Conservation (phyloP, 164 flowering plant species). For the Kingdonia uniflora region DNA sequence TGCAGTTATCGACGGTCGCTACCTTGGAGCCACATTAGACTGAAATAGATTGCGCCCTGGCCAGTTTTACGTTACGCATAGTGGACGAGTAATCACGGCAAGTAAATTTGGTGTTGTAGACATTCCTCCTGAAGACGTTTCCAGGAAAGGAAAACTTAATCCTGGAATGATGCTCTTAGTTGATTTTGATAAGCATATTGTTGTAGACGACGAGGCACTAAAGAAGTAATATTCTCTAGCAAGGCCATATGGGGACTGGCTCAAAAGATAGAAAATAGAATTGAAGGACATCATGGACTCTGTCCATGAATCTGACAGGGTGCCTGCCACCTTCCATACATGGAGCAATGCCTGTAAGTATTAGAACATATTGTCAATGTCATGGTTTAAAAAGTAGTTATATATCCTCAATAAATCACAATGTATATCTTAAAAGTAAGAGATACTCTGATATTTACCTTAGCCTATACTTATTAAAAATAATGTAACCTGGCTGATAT, state of each 20-base stretch:
- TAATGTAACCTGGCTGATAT: too few relatives aligned
- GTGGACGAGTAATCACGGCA: constrained; percentile 97
- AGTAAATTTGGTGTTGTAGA: constrained; percentile 99
- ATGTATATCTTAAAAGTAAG: too few relatives aligned
- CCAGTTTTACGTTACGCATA: constrained; percentile 84
- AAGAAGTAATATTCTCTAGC: constrained; percentile 83
- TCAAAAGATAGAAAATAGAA: constrained; percentile 70
- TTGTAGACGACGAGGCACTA: constrained; percentile 93
- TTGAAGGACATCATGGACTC: constrained; percentile 69
- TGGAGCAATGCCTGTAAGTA: constrained; percentile 63
- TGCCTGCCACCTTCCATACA: constrained; percentile 53
- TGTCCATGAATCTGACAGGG: constrained; percentile 44
- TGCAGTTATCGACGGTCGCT: constrained; percentile 98
- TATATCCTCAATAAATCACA: too few relatives aligned
- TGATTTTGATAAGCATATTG: constrained; percentile 92
- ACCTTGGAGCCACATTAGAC: constrained; percentile 98
- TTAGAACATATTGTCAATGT: not conserved
- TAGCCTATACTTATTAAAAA: too few relatives aligned
- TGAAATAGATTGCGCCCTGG: constrained; percentile 98
- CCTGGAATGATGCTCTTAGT: constrained; percentile 99
- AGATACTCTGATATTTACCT: too few relatives aligned
- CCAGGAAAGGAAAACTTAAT: constrained; percentile 88
- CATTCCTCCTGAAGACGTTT: constrained; percentile 85
- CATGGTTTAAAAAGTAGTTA: too few relatives aligned
- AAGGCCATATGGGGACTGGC: constrained; percentile 96